These are phyloP conservation scores for Russula dissimulans DNA, from an alignment of 768 basidiomycete species.

Conservation along the genomic window DNA sequence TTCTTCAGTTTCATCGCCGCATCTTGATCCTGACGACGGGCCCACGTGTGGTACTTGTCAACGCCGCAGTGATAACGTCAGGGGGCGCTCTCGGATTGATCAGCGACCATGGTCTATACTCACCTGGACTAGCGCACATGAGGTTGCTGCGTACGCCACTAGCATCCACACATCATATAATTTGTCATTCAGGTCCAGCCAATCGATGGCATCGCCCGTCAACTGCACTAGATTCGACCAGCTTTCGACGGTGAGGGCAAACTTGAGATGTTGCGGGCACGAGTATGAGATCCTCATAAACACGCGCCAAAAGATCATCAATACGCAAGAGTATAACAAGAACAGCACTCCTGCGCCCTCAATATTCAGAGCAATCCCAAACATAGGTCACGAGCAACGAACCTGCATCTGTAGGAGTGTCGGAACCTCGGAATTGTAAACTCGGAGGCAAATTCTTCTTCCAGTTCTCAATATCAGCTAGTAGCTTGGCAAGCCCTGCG, in stretches of 20 bases:
- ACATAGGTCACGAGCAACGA: conserved; percentile 22
- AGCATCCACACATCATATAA: conserved; percentile 83
- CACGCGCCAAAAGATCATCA: conserved; percentile 96
- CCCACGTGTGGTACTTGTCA: conserved; percentile 86
- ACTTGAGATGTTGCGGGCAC: conserved; percentile 84
- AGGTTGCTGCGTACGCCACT: conserved; percentile 80
- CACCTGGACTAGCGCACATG: conserved; percentile 87
- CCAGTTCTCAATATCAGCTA: conserved; percentile 69
- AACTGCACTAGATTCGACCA: conserved; percentile 68
- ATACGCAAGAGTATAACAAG: conserved; percentile 78
- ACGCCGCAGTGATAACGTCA: not conserved
- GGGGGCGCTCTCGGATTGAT: not conserved
- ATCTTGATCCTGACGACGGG: conserved; percentile 65
- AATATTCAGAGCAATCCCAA: not conserved
- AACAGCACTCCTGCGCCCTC: conserved; percentile 65
- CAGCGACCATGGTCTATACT: conserved; percentile 17
- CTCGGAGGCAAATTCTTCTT: conserved; percentile 66
- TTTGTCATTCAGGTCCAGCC: conserved; percentile 74
- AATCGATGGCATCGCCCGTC: conserved; percentile 78
- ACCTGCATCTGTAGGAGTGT: conserved; percentile 61
- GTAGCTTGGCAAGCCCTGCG: conserved; percentile 55
- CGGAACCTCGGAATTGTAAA: conserved; percentile 66
- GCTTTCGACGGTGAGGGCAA: conserved; percentile 67
- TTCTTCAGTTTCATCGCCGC: conserved; percentile 69
- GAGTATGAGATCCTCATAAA: conserved; percentile 97